Evolutionary conservation across 2,329 filamentous ascomycete genomes (phyloP).

Genomic region (Cadophora sp.): DNA sequence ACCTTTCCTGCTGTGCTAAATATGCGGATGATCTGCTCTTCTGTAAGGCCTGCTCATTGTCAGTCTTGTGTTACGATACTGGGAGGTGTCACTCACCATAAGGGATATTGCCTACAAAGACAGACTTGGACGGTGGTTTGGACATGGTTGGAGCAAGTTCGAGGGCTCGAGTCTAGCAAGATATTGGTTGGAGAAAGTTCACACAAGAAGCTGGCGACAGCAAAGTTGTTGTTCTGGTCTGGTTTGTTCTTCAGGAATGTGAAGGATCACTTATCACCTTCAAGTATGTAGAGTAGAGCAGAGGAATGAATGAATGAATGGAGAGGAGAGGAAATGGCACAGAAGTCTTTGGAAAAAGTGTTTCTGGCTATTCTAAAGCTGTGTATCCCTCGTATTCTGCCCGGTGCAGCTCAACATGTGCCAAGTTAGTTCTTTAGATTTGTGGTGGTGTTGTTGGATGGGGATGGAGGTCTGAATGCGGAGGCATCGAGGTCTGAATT

Average conservation of each 20-base stretch:
- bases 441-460: conserved; percentile 12
- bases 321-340: conserved; percentile 41
- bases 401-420: conserved; percentile 23
- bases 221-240: conserved; percentile 15
- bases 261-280: conserved; percentile 43
- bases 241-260: conserved; percentile 35
- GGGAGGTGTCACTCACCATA: conserved; percentile 64
- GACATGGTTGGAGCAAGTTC: conserved; percentile 60
- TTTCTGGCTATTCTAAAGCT: conserved; percentile 47
- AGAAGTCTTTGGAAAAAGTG: conserved; percentile 45
- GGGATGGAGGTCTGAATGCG: not conserved
- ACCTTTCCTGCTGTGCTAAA: conserved; percentile 91
- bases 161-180: conserved; percentile 18
- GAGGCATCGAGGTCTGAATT: conserved; percentile 18
- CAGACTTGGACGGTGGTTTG: conserved; percentile 78
- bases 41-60: conserved; percentile 76
- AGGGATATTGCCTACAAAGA: conserved; percentile 88
- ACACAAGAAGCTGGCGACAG: conserved; percentile 30
- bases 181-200: conserved; percentile 32
- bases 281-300: conserved; percentile 24
- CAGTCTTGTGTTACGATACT: conserved; percentile 20
- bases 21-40: conserved; percentile 95
- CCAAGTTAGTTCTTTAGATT: conserved; percentile 16
- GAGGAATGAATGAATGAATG: not conserved
- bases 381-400: conserved; percentile 24